Percentiles rank a stretch among this genome's conserved stretches.
Conservation (phyloP, 768 basidiomycete species). For the Ephemerocybe angulata region DNA sequence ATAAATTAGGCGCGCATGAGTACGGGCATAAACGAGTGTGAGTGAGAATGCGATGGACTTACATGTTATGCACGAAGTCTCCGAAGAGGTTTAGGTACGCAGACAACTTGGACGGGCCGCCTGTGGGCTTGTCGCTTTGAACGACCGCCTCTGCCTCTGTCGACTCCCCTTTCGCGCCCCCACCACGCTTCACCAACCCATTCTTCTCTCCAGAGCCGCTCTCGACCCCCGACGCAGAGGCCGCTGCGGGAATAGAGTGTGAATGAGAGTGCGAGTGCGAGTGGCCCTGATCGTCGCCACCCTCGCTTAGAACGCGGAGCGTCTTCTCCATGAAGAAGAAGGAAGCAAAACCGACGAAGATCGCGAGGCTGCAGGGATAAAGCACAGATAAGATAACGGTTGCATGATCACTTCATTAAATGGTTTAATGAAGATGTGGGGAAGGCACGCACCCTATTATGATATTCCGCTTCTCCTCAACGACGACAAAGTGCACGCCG, state of each 20-base stretch:
- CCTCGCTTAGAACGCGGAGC: constrained; percentile 71
- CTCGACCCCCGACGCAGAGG: constrained; percentile 45
- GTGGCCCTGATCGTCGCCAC: constrained; percentile 49
- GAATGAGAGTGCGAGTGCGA: constrained; percentile 62
- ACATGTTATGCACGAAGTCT: constrained; percentile 95
- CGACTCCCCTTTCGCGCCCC: constrained; percentile 22
- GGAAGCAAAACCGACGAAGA: constrained; percentile 82
- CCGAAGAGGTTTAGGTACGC: constrained; percentile 92
- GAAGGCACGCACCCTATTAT: constrained; percentile 64
- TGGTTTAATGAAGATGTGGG: background rate
- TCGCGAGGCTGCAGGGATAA: constrained; percentile 63
- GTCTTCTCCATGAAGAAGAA: constrained; percentile 96
- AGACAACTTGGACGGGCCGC: constrained; percentile 75
- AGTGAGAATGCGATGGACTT: constrained; percentile 24
- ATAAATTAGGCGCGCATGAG: no score
- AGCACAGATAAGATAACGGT: no score
- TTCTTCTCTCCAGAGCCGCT: constrained; percentile 38
- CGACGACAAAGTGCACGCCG: constrained; percentile 74
- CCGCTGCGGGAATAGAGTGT: constrained; percentile 27
- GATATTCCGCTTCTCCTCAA: constrained; percentile 90
- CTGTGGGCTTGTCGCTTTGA: constrained; percentile 27
- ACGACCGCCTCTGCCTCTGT: constrained; percentile 22
- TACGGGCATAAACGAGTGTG: no score
- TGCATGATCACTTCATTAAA: background rate
- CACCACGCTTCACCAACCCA: constrained; percentile 45